Evolutionary conservation across 306 rosid species (phyloP).

Genomic region (Macrotyloma uniflorum): DNA sequence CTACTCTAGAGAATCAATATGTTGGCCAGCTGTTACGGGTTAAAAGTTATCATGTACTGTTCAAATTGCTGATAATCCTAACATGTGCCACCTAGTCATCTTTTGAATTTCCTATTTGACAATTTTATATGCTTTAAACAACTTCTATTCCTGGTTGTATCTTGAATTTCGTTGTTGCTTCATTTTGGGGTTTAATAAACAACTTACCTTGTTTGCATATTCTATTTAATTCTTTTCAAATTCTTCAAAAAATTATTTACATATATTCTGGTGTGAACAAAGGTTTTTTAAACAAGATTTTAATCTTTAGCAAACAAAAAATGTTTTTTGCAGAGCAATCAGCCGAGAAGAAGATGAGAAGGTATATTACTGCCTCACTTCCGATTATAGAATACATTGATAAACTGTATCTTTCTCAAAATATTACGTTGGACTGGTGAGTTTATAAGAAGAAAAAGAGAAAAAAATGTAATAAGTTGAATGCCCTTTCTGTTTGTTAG

Average conservation of each 20-base stretch:
- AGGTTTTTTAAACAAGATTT: not conserved
- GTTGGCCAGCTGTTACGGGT: not conserved
- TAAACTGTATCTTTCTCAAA: conserved; percentile 67
- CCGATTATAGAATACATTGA: conserved; percentile 83
- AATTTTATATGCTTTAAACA: not conserved
- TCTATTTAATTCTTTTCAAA: not conserved
- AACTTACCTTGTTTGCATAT: not conserved
- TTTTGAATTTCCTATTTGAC: not conserved
- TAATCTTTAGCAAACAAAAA: not conserved
- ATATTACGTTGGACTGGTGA: conserved; percentile 89
- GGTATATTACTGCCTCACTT: conserved; percentile 67
- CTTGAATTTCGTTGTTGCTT: no score
- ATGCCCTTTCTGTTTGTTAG: conserved; percentile 24
- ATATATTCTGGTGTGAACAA: not conserved
- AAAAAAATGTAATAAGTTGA: not conserved
- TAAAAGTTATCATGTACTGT: not conserved
- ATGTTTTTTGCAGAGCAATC: conserved; percentile 67
- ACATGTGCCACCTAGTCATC: conserved; percentile 2
- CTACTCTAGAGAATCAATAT: not conserved
- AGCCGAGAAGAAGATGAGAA: conserved; percentile 83
- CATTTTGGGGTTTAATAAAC: not conserved
- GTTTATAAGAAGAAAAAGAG: not conserved
- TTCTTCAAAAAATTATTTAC: not conserved
- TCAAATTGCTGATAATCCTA: not conserved
- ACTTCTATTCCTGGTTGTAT: not conserved